These are phyloP conservation scores for Arachis stenosperma DNA, from an alignment of 306 rosid genomes.

Conservation along the genomic window DNA sequence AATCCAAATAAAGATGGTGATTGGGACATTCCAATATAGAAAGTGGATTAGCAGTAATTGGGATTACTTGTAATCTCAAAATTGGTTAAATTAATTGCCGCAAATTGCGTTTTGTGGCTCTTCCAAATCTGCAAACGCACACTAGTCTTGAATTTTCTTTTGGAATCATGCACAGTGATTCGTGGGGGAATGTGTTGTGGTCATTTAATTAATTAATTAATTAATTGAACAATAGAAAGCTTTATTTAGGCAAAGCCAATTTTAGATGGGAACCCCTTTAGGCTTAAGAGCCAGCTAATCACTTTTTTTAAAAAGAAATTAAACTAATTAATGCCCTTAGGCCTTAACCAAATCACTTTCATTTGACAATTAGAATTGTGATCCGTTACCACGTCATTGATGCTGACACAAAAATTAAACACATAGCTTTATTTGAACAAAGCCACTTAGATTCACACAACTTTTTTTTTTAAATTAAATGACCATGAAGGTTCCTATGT, in stretches of 20 bases:
- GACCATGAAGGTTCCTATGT: slow-evolving; percentile 14
- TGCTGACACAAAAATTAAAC: slow-evolving; percentile 26
- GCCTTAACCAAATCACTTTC: slow-evolving; percentile 30
- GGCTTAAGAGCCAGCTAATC: slow-evolving; percentile 41
- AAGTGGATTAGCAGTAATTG: slow-evolving; percentile 18
- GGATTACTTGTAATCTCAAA: slow-evolving; percentile 32
- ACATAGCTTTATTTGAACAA: slow-evolving; percentile 39
- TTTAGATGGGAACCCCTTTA: slow-evolving; percentile 33
- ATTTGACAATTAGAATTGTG: slow-evolving; percentile 40
- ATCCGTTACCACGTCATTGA: slow-evolving; percentile 42
- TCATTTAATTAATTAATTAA: not conserved
- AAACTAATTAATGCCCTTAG: not conserved
- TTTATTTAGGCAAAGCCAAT: slow-evolving; percentile 46
- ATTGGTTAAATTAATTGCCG: slow-evolving; percentile 23
- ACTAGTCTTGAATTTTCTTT: slow-evolving; percentile 37
- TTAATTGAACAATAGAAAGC: not conserved
- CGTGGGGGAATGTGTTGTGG: slow-evolving; percentile 28
- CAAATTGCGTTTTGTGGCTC: slow-evolving; percentile 40
- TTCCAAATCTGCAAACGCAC: slow-evolving; percentile 34
- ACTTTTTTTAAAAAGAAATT: slow-evolving; percentile 1
- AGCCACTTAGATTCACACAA: slow-evolving; percentile 41
- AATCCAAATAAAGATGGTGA: not conserved
- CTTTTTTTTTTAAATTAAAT: slow-evolving; percentile 14
- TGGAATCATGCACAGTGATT: slow-evolving; percentile 10
- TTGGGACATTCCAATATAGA: slow-evolving; percentile 10